phyloP scores from a whole-genome alignment of 2,329 filamentous ascomycete species.

The Colletotrichum somersetense region DNA sequence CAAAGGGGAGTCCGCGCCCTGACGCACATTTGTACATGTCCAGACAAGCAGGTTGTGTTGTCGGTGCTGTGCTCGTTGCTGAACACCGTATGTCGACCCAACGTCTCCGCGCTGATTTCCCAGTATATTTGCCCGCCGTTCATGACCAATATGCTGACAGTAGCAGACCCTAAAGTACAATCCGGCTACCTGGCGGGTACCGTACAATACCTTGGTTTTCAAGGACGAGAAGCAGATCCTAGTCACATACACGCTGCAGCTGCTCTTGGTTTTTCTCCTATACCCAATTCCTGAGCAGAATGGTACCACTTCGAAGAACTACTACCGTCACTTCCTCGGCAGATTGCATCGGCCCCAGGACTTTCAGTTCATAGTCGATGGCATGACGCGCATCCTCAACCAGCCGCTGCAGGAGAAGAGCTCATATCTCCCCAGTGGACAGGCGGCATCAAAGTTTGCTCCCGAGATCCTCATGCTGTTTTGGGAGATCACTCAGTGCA shows the following conservation, averaged over 20 bases:
- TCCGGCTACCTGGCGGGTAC: slow-evolving; percentile 91
- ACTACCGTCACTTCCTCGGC: slow-evolving; percentile 91
- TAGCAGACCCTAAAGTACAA: slow-evolving; percentile 92
- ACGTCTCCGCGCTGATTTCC: not conserved
- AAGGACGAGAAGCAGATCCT: slow-evolving; percentile 91
- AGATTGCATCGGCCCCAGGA: slow-evolving; percentile 93
- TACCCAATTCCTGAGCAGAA: slow-evolving; percentile 88
- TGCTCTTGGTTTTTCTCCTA: slow-evolving; percentile 86
- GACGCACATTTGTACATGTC: slow-evolving; percentile 88
- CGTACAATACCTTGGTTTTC: slow-evolving; percentile 92
- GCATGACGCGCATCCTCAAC: slow-evolving; percentile 91
- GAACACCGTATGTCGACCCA: slow-evolving; percentile 78
- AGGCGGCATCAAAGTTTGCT: slow-evolving; percentile 85
- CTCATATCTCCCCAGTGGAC: slow-evolving; percentile 88
- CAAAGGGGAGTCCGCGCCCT: slow-evolving; percentile 85
- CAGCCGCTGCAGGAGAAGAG: slow-evolving; percentile 91
- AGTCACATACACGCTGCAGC: slow-evolving; percentile 91
- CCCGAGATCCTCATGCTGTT: slow-evolving; percentile 98
- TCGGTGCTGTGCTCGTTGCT: slow-evolving; percentile 92
- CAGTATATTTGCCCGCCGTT: not conserved
- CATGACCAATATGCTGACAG: slow-evolving; percentile 20
- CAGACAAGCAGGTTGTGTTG: slow-evolving; percentile 91
- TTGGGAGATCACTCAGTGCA: slow-evolving; percentile 97
- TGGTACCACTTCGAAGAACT: slow-evolving; percentile 82
- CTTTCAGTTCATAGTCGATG: slow-evolving; percentile 96